Evolutionary conservation across 257 asterid genomes (phyloP), one percentile per base, ranked within the genome.

Genomic region (Lavandula angustifolia): DNA sequence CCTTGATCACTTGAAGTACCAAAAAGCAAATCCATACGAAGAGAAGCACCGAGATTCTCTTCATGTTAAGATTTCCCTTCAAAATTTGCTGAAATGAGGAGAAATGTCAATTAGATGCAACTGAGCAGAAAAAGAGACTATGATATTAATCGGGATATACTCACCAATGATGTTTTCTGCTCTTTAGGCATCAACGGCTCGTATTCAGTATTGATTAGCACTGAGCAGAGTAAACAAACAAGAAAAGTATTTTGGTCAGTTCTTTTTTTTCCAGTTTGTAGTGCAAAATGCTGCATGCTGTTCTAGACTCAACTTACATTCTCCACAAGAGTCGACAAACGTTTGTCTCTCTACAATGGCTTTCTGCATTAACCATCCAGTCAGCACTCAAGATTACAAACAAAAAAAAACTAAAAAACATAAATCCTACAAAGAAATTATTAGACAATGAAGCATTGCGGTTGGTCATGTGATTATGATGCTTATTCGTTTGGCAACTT

Each of bases 1-100:
- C 97, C 97, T 94, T 94, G 65, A 82, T 54, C 40, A 89, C 74
- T 88, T 94, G 99, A 57, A 94, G 92, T 71, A 94, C 66, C 81
- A 94, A 76, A 61, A 94, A 94, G 62, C 85, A 75, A 71, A 76
- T 33, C 99, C 96, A 94, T 9, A 86, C 91, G 12, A 86, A 47
- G 11, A 87, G 38, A 53, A 90, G 83, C 53, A 79, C 81, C 38
- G 69, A 12, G 18, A 87, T 64, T 75, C 82, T 78, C 81, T 83
- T 89, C 6, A 77, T 32, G 40, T 80, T 74, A 34, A 90, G 73
- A 77, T 94, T 94, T 60, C 62, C 77, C 77, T 54, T 78, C 76
- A 90, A 27, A 43, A 76, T 76, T 94, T 84, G 81, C 99, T 94
- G 91, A 71, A 68, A 77, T n/a, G 16, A 10, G 22, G 33, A 40